A percentile compares a stretch with the other conserved stretches of the same genome.
Conservation (phyloP, 2,329 filamentous ascomycete genomes). For the Ilyonectria mors-panacis region DNA sequence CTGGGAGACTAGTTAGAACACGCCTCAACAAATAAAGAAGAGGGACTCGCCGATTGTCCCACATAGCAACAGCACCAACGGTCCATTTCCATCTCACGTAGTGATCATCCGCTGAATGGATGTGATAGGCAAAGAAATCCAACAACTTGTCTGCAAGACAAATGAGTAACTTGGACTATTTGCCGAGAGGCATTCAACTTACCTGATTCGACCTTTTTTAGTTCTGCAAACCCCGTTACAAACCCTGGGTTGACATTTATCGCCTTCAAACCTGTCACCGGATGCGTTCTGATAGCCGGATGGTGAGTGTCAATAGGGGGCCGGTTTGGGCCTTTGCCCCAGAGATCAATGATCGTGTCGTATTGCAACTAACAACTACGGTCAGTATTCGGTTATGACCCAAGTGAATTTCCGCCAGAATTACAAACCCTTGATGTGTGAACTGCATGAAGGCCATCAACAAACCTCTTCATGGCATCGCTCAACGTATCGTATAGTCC, state of each 20-base stretch:
- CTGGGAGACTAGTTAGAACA: neutral
- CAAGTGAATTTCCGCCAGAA: neutral
- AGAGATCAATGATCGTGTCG: constrained; percentile 29
- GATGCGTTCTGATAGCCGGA: constrained; percentile 64
- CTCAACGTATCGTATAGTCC: constrained; percentile 63
- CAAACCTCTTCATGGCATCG: constrained; percentile 57
- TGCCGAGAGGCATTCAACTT: constrained; percentile 36
- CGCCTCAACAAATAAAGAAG: neutral
- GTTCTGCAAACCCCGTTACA: constrained; percentile 63
- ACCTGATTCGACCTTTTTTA: constrained; percentile 65
- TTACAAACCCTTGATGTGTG: constrained; percentile 56
- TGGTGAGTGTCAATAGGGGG: constrained; percentile 64
- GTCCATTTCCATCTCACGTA: constrained; percentile 66
- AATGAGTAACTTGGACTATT: neutral
- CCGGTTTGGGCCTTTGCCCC: constrained; percentile 42
- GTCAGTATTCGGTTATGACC: neutral
- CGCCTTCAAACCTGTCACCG: constrained; percentile 62
- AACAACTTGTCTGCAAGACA: constrained; percentile 48
- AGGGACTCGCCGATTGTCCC: constrained; percentile 58
- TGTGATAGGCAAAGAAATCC: constrained; percentile 62
- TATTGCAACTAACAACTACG: constrained; percentile 17
- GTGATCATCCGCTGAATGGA: constrained; percentile 66
- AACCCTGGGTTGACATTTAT: constrained; percentile 63
- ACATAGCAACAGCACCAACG: constrained; percentile 64
- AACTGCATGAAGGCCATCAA: constrained; percentile 61